Conservation (phyloP, 768 basidiomycete species). For the Paxillus rubicundulus region DNA sequence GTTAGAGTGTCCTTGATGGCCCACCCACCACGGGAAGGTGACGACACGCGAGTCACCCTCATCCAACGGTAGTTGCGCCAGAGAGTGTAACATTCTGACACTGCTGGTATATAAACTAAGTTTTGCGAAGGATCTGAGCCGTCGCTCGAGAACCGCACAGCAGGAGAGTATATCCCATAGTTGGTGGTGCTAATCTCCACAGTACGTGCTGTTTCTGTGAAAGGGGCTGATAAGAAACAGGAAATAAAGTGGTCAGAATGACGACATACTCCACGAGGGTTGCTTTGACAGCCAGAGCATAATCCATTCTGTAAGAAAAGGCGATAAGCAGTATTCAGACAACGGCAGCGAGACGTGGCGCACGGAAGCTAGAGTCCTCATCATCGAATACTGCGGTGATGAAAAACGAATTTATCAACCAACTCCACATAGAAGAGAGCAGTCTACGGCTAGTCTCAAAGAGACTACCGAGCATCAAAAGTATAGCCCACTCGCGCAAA, state of each 20-base stretch:
- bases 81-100: constrained; percentile 33
- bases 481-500: constrained; percentile 60
- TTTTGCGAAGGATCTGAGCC: constrained; percentile 28
- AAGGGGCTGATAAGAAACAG: background rate
- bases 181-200: constrained; percentile 48
- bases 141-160: constrained; percentile 25
- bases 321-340: background rate
- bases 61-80: constrained; percentile 36
- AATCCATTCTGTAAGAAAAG: constrained; percentile 54
- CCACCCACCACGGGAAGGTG: constrained; percentile 16
- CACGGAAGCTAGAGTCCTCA: constrained; percentile 56
- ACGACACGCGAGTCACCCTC: constrained; percentile 22
- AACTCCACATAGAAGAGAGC: constrained; percentile 41
- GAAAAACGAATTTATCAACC: constrained; percentile 51
- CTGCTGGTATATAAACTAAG: constrained; percentile 33
- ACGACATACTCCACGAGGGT: constrained; percentile 52
- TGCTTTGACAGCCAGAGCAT: constrained; percentile 66
- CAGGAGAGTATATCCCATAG: constrained; percentile 36
- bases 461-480: constrained; percentile 59
- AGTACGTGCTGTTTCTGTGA: constrained; percentile 41
- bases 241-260: background rate
- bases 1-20: constrained; percentile 19
- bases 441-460: constrained; percentile 58
- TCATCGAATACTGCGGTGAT: constrained; percentile 62
- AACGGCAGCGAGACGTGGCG: constrained; percentile 17